phyloP scores from a whole-genome alignment of 164 flowering plant species.

The Nelumbo lutea region DNA sequence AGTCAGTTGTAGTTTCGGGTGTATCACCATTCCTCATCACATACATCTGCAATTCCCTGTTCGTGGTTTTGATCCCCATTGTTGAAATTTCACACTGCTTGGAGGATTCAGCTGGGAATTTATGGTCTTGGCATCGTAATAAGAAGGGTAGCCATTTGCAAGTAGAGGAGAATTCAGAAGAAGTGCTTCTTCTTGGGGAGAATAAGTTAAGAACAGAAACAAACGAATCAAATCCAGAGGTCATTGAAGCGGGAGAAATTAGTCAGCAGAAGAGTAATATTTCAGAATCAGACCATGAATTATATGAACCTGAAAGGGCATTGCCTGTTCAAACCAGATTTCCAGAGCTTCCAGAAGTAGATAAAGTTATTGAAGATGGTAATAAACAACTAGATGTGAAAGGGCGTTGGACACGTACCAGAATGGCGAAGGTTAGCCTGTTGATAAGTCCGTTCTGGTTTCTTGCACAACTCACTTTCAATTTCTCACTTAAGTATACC shows the following conservation, averaged over 20 bases:
- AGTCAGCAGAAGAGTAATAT: constrained; percentile 9
- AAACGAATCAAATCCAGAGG: constrained; percentile 13
- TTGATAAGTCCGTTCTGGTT: constrained; percentile 93
- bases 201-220: constrained; percentile 12
- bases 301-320: constrained; percentile 15
- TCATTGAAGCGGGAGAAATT: constrained; percentile 17
- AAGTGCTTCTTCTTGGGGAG: constrained; percentile 56
- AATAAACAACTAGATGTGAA: constrained; percentile 49
- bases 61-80: constrained; percentile 68
- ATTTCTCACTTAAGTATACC: constrained; percentile 90
- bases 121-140: constrained; percentile 38
- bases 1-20: constrained; percentile 80
- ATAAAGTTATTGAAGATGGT: constrained; percentile 14
- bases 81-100: constrained; percentile 67
- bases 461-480: constrained; percentile 82
- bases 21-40: constrained; percentile 92
- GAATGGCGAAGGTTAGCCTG: constrained; percentile 78
- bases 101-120: constrained; percentile 52
- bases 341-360: not conserved
- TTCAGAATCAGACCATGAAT: constrained; percentile 10
- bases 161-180: constrained; percentile 40
- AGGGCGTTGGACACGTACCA: constrained; percentile 86
- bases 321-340: constrained; percentile 12
- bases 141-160: constrained; percentile 17
- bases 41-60: constrained; percentile 90